A percentile compares a stretch with the other conserved stretches of the same genome.
Evolutionary conservation across 169 alveolate species (phyloP).

Genomic region (Plasmodium berghei): DNA sequence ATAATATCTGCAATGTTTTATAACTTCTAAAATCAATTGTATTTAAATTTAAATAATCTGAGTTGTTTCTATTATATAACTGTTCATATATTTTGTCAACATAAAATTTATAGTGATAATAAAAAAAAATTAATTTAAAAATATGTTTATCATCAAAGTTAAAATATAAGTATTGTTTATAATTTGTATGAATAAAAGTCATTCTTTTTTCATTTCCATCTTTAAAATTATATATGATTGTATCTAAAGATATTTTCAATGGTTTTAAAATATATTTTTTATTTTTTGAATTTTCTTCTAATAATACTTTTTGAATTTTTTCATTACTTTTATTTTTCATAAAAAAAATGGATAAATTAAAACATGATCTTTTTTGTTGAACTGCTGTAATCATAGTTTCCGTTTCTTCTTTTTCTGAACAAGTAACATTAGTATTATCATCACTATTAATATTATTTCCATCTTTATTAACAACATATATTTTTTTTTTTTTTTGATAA

Average conservation of each 20-base stretch:
- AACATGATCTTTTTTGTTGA: conserved; percentile 25
- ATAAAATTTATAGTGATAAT: conserved; percentile 38
- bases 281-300: not conserved
- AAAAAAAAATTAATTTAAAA: conserved; percentile 36
- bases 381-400: conserved; percentile 7
- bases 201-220: conserved; percentile 20
- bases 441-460: not conserved
- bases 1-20: conserved; percentile 40
- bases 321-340: conserved; percentile 22
- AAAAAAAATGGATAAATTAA: conserved; percentile 31
- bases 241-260: conserved; percentile 33
- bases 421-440: not conserved
- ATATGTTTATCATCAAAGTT: conserved; percentile 33
- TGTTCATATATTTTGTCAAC: conserved; percentile 10
- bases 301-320: conserved; percentile 13
- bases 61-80: not conserved
- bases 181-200: conserved; percentile 14
- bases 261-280: conserved; percentile 46
- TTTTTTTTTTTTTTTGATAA: conserved; percentile 1
- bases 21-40: conserved; percentile 62
- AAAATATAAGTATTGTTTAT: conserved; percentile 21
- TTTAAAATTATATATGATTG: conserved; percentile 50
- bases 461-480: not conserved
- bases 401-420: not conserved
- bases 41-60: conserved; percentile 30